phyloP scores from a whole-genome alignment of 2,329 filamentous ascomycete genomes.

The Fusarium scirpi region DNA sequence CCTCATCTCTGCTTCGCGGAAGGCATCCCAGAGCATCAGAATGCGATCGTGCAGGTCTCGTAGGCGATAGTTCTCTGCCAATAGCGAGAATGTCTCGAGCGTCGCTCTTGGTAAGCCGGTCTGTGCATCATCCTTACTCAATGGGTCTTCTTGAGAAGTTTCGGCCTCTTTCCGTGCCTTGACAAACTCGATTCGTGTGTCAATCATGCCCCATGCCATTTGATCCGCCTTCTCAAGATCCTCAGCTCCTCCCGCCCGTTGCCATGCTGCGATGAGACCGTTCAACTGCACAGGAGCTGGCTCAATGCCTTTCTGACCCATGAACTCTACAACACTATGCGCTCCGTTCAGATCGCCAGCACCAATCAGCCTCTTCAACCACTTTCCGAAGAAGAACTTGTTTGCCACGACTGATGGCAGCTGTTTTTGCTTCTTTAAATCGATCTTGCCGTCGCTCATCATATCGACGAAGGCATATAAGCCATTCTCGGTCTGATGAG shows the following conservation, averaged over 20 bases:
- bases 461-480: constrained; percentile 88
- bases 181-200: constrained; percentile 74
- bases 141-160: neutral
- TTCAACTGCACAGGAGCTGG: constrained; percentile 84
- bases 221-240: constrained; percentile 72
- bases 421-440: constrained; percentile 58
- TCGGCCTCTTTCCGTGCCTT: constrained; percentile 54
- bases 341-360: constrained; percentile 78
- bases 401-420: constrained; percentile 70
- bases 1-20: constrained; percentile 71
- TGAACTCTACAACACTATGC: constrained; percentile 77
- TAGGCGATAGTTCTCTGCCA: constrained; percentile 78
- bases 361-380: constrained; percentile 86
- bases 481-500: constrained; percentile 73
- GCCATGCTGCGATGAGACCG: constrained; percentile 82
- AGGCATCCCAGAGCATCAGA: constrained; percentile 70
- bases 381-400: constrained; percentile 87
- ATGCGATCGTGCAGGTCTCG: constrained; percentile 70
- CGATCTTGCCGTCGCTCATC: constrained; percentile 75
- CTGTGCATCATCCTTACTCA: constrained; percentile 7
- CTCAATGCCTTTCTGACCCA: constrained; percentile 75
- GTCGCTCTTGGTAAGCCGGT: constrained; percentile 68
- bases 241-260: constrained; percentile 69
- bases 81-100: constrained; percentile 81
- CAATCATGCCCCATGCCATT: constrained; percentile 82